Evolutionary conservation across 805 yeast species (phyloP).

Genomic region (Myxozyma sirexii): DNA sequence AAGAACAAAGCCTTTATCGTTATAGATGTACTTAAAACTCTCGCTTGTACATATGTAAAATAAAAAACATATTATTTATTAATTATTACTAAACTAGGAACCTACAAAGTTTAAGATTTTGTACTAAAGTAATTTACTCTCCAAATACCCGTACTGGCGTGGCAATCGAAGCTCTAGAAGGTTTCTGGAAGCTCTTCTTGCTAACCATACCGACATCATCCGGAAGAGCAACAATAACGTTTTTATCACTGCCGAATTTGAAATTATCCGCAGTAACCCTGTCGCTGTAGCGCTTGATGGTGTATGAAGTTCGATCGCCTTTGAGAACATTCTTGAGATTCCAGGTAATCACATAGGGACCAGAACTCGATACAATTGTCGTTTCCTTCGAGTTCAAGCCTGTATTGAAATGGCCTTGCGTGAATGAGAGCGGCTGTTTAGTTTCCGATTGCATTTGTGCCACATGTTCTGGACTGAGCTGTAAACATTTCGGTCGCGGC

Average conservation of each 20-base stretch:
- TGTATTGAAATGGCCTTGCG: conserved; percentile 76
- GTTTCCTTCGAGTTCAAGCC: conserved; percentile 67
- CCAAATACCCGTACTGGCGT: conserved; percentile 36
- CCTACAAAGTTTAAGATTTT: not conserved
- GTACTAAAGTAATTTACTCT: not conserved
- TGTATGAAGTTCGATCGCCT: conserved; percentile 59
- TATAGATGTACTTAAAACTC: not conserved
- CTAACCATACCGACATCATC: conserved; percentile 73
- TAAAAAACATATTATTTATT: not conserved
- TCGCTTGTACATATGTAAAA: not conserved
- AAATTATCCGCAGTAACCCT: conserved; percentile 74
- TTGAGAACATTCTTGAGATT: conserved; percentile 60
- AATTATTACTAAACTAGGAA: not conserved
- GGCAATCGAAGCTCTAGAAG: conserved; percentile 54
- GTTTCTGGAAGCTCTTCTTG: conserved; percentile 59
- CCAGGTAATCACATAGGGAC: conserved; percentile 85
- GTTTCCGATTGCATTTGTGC: conserved; percentile 60
- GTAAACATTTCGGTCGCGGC: conserved; percentile 70
- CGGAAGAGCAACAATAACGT: conserved; percentile 71
- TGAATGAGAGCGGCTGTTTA: conserved; percentile 56
- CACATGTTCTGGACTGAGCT: conserved; percentile 70
- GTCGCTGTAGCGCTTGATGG: conserved; percentile 62
- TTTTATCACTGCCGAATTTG: conserved; percentile 69
- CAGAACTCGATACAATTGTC: conserved; percentile 73
- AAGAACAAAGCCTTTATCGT: conserved; percentile 14